Evolutionary conservation across 148 eudicot genomes (phyloP), one percentile per base, ranked within the genome.

Genomic region (Diospyros lotus): DNA sequence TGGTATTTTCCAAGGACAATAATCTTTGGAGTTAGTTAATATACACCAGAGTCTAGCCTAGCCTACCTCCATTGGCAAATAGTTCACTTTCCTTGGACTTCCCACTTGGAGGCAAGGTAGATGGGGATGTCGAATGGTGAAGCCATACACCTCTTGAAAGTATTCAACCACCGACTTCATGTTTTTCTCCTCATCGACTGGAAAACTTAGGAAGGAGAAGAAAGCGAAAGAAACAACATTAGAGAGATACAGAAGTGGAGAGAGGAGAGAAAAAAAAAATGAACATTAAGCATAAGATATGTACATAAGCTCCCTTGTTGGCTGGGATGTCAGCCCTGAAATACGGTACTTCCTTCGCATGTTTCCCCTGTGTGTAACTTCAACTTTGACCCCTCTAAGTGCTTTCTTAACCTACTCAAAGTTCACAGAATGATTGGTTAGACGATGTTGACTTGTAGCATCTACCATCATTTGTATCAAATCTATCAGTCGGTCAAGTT

Each of bases 341-440:
- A 95, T 84, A 5, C 97, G 86, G 69, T 95, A 95, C 74, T 92
- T 95, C 86, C 98, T 87, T 53, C 96, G 83, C 76, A 85, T 83
- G 68, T 80, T 87, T 77, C 90, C 92, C 71, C 98, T 87, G 79
- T 95, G 98, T 18, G 97, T 92, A 39, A 95, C 97, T 81, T 95
- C 98, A 73, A 95, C 98, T 86, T 90, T 95, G 56, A 95, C 78
- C 12, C 98, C 98, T 80, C 97, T 86, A 68, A 95, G 87, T 13
- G 97, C 89, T 81, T 90, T 95, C 81, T 92, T 95, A 75, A 95
- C 92, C 98, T 95, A 83, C 55, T 68, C 50, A 68, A 53, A 41
- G 61, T 72, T 53, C 28, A 58, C 40, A 68, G 40, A 55, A 71
- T 38, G 11, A 64, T 58, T 12, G 10, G 14, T 43, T 18, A 63